These are phyloP conservation scores for Talaromyces sp. DNA, from an alignment of 2,329 filamentous ascomycete species.

Conservation along the genomic window DNA sequence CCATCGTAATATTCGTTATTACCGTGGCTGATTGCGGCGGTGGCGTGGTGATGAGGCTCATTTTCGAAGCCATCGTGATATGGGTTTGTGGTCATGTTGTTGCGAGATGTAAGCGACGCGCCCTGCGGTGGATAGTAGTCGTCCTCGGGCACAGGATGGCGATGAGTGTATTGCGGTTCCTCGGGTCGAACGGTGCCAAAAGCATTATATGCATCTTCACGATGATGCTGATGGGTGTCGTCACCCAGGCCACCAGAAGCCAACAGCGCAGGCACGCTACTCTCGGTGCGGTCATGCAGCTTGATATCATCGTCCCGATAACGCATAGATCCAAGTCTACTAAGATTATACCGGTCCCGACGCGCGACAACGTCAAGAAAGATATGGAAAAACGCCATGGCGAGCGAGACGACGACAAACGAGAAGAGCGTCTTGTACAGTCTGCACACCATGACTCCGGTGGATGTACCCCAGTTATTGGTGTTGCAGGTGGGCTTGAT, in stretches of 20 bases:
- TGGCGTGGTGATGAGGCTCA: neutral
- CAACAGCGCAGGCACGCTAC: slow-evolving; percentile 12
- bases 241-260: neutral
- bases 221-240: neutral
- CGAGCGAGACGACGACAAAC: slow-evolving; percentile 46
- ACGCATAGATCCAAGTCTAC: slow-evolving; percentile 44
- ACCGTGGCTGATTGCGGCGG: slow-evolving; percentile 10
- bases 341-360: slow-evolving; percentile 38
- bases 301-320: slow-evolving; percentile 29
- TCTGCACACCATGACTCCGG: slow-evolving; percentile 51
- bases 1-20: slow-evolving; percentile 25
- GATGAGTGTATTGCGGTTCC: neutral
- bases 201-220: slow-evolving; percentile 10
- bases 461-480: slow-evolving; percentile 48
- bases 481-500: slow-evolving; percentile 46
- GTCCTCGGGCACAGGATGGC: slow-evolving; percentile 4
- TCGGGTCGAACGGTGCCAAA: slow-evolving; percentile 12
- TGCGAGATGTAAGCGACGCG: neutral
- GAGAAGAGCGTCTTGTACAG: slow-evolving; percentile 56
- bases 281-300: slow-evolving; percentile 19
- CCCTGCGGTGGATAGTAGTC: neutral
- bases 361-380: slow-evolving; percentile 47
- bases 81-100: slow-evolving; percentile 6
- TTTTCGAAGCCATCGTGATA: neutral
- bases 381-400: slow-evolving; percentile 43